Evolutionary conservation across 2,329 filamentous ascomycete genomes (phyloP).

Genomic region (Endothia cerciana): DNA sequence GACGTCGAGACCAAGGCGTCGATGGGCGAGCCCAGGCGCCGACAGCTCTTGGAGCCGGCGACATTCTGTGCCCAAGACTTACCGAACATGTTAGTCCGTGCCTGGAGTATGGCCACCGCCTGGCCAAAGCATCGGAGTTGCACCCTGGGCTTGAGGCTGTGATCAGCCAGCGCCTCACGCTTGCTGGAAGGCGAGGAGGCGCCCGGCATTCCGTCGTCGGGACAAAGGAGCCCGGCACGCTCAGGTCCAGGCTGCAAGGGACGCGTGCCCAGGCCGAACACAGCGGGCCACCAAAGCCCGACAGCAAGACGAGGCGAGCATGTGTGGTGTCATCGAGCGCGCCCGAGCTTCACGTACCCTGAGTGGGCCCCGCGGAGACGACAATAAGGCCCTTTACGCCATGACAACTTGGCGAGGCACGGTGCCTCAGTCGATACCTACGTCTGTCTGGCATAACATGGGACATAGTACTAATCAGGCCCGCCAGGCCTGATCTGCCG

Average conservation of each 20-base stretch:
- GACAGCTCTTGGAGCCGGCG: too few relatives aligned
- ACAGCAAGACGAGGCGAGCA: neutral
- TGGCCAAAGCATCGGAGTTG: too few relatives aligned
- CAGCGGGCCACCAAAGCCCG: neutral
- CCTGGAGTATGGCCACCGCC: too few relatives aligned
- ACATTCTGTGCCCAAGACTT: neutral
- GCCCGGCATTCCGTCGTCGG: conserved; percentile 3
- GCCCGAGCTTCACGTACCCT: too few relatives aligned
- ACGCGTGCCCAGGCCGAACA: neutral
- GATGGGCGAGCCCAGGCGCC: too few relatives aligned
- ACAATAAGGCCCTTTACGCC: too few relatives aligned
- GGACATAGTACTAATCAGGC: neutral
- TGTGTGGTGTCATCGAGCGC: too few relatives aligned
- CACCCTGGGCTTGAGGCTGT: neutral
- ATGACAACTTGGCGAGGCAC: too few relatives aligned
- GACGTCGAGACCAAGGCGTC: too few relatives aligned
- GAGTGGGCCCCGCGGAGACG: too few relatives aligned
- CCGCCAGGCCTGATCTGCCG: neutral
- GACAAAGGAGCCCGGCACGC: neutral
- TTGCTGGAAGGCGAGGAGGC: neutral
- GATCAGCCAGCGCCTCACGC: neutral
- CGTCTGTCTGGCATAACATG: neutral
- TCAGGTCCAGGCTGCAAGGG: neutral
- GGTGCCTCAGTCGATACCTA: too few relatives aligned
- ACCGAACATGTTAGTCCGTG: too few relatives aligned